Evolutionary conservation across 768 basidiomycete species (phyloP), one percentile per base, ranked within the genome.

Genomic region (Chlorophyllum brunneum): DNA sequence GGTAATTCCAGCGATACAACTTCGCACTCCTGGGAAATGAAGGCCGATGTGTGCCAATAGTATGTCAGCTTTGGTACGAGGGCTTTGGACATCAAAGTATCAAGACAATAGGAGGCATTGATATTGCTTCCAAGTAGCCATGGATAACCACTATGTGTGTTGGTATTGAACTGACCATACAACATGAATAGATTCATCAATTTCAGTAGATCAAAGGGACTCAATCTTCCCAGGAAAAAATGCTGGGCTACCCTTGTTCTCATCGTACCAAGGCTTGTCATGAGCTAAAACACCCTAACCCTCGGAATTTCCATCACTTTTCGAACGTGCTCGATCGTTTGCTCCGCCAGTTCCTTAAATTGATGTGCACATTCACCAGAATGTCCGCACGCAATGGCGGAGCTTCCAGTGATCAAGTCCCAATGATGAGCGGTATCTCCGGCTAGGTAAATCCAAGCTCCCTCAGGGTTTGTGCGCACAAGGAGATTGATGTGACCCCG

Each of bases 391-490:
- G 71, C 70, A 39, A 82, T 70, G 4, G 66, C 58, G 18, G 66
- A 65, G 52, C 75, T 69, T 9, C 76, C 75, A 0, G 70, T 77
- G 48, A 83, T 61, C 43, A 83, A 65, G 11, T 73, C 68, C 69
- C 72, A 72, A 60, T 81, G 76, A 58, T 83, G 82, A 2, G 78
- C 81, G 52, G 77, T 75, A 58, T 84, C 81, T 0, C 76, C 80
- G 2, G 67, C 80, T 10, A 83, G 69, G 56, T 73, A 77, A 13
- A 83, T 67, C 82, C 82, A 84, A 1, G 65, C 73, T 9, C 79
- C 79, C n/a, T 75, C 70, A 1, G 73, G 49, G 15, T 77, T 80
- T 2, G 79, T 82, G 41, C 82, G 79, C 5, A 69, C 79, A 9
- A 82, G 72, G 30, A 77, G 54, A 54, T 78, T 81, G 51, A 83